Conservation (phyloP, 2,329 filamentous ascomycete genomes). For the Colletotrichum caudatum region DNA sequence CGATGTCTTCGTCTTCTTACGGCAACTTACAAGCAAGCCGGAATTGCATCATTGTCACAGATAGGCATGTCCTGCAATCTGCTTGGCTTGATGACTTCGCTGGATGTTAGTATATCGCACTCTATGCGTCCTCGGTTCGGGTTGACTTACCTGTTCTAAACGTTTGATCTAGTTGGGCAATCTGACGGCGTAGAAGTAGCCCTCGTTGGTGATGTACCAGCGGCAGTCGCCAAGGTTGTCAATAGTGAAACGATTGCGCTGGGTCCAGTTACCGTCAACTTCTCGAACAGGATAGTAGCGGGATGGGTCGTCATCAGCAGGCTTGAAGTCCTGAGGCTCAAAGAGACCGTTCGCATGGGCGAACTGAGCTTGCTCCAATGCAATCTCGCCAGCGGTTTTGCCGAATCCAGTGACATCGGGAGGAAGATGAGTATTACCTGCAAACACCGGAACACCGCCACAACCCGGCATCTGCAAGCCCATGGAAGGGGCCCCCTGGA, state of each 20-base stretch:
- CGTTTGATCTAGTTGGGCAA: constrained; percentile 54
- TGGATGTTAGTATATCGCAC: background rate
- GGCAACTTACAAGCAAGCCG: background rate
- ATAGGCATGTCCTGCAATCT: background rate
- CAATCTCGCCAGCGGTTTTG: constrained; percentile 61
- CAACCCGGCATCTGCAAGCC: constrained; percentile 32
- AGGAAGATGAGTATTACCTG: constrained; percentile 56
- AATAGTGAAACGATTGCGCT: constrained; percentile 70
- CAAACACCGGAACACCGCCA: constrained; percentile 31
- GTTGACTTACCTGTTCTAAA: background rate
- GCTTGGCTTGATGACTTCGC: background rate
- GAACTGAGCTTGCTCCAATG: constrained; percentile 61
- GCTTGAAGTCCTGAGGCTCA: constrained; percentile 73
- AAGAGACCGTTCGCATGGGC: constrained; percentile 63
- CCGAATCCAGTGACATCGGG: constrained; percentile 67
- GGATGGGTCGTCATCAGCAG: constrained; percentile 68
- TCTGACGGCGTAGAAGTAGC: constrained; percentile 72
- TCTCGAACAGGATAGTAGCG: constrained; percentile 73
- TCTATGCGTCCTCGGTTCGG: background rate
- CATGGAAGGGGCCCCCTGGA: constrained; percentile 31
- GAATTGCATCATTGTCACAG: background rate
- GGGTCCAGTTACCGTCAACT: constrained; percentile 69
- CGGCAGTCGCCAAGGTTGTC: constrained; percentile 67
- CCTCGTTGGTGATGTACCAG: constrained; percentile 70
- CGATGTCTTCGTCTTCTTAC: background rate